Conservation (phyloP, 2,329 filamentous ascomycete species). For the Diaporthe ilicicola region DNA sequence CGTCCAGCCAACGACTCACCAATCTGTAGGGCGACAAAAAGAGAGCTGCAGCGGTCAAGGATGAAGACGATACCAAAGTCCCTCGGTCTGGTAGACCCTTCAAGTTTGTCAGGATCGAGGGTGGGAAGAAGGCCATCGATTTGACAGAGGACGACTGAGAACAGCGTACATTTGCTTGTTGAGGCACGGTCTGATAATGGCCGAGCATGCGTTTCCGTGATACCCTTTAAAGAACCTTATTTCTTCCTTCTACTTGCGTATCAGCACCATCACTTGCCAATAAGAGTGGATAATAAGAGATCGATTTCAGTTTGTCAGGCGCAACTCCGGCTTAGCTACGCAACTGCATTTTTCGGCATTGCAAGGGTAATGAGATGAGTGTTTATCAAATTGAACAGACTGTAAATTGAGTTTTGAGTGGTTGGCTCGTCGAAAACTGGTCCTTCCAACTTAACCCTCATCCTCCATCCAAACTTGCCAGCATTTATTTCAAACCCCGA, state of each 20-base stretch:
- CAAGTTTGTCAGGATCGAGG: conserved; percentile 28
- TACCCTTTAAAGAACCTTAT: background rate
- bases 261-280: background rate
- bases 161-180: background rate
- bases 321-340: background rate
- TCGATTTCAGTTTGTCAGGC: background rate
- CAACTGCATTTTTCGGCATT: background rate
- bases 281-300: background rate
- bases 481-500: no score
- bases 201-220: background rate
- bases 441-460: no score
- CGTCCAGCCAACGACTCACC: background rate
- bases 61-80: conserved; percentile 37
- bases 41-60: conserved; percentile 37
- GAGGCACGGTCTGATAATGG: background rate
- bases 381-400: no score
- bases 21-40: conserved; percentile 30
- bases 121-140: conserved; percentile 30
- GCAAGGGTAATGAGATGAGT: no score
- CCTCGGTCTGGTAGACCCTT: background rate
- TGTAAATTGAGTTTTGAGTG: no score
- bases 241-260: background rate
- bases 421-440: no score
- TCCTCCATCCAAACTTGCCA: no score
- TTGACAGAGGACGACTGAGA: conserved; percentile 29